Base-by-base conservation (phyloP, 148 eudicot genomes). In the Mesembryanthemum crystallinum region DNA sequence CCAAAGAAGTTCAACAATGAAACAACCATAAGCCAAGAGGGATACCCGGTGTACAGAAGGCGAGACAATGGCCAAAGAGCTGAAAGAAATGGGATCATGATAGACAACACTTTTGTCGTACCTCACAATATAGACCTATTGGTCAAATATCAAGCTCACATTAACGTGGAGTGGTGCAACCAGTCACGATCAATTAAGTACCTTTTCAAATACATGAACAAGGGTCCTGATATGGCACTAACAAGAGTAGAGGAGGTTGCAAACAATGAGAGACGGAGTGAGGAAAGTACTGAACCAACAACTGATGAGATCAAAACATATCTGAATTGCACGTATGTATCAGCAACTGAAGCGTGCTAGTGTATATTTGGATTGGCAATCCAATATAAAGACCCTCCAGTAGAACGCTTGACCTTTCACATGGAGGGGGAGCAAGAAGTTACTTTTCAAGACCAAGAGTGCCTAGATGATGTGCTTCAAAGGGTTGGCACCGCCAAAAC, bases 111-210 rank as follows among this genome's bases (percentile, higher is more conserved):
- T 28, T 29, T 11, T 30, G 67, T 63, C 5, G 76, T 73, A 2
- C 76, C 76, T 11, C 28, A 60, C 55, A 73, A 60, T 8, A 42
- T 47, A 1, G 17, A 52, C 4, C 15, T 78, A 15, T 33, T 78
- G 21, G 10, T 78, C 8, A 78, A 25, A 13, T 78, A 64, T 30
- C 28, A 52, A 28, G 63, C 80, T 1, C 75, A 71, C 12, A 70
- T 71, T 2, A 76, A 76, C 39, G 79, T 77, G 5, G 67, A 77
- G 28, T 52, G 69, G 68, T 71, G 75, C 33, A 73, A 78, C 8
- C 37, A 79, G 4, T 32, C 77, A 27, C 33, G 59, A 10, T 47
- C 72, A 15, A 33, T 64, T 15, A 72, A 71, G 42, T 78, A 72
- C 33, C 21, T 78, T 0, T 64, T 73, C 67, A 78, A 79, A 11